Conservation (phyloP, 2,329 filamentous ascomycete species). For the Aspergillus ochraceus region DNA sequence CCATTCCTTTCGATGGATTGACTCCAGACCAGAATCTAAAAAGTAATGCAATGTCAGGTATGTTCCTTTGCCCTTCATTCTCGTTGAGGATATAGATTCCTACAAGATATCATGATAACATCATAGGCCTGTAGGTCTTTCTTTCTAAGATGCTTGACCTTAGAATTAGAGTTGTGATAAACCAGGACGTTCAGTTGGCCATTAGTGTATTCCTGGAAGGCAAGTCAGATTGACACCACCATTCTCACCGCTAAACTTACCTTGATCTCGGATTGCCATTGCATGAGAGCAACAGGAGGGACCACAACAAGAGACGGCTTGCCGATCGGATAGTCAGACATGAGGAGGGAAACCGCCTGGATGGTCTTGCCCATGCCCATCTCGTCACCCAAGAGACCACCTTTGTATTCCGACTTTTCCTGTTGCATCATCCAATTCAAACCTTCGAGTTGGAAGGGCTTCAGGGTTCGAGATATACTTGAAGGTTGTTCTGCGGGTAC, state of each 20-base stretch:
- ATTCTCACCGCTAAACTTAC: slow-evolving; percentile 42
- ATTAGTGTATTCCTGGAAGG: slow-evolving; percentile 65
- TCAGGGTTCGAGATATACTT: slow-evolving; percentile 78
- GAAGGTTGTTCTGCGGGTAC: slow-evolving; percentile 68
- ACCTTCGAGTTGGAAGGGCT: slow-evolving; percentile 91
- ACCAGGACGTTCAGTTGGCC: slow-evolving; percentile 88
- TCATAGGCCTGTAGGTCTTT: slow-evolving; percentile 79
- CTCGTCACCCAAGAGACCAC: slow-evolving; percentile 90
- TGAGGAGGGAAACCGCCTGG: slow-evolving; percentile 94
- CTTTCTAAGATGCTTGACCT: slow-evolving; percentile 73
- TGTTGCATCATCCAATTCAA: slow-evolving; percentile 92
- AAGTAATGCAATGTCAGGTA: neutral
- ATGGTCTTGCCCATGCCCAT: slow-evolving; percentile 99
- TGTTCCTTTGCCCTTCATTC: neutral
- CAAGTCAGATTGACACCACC: neutral
- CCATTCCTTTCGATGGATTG: slow-evolving; percentile 85
- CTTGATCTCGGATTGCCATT: slow-evolving; percentile 83
- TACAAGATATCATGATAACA: slow-evolving; percentile 97
- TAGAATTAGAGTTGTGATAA: slow-evolving; percentile 82
- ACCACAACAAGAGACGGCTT: slow-evolving; percentile 84
- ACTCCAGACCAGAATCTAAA: slow-evolving; percentile 70
- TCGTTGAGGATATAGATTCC: neutral
- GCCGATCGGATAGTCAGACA: slow-evolving; percentile 90
- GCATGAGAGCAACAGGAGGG: slow-evolving; percentile 90
- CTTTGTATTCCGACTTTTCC: slow-evolving; percentile 81